These are phyloP conservation scores for Monilinia vaccinii-corymbosi DNA, from an alignment of 2,329 filamentous ascomycete genomes.

Conservation along the genomic window DNA sequence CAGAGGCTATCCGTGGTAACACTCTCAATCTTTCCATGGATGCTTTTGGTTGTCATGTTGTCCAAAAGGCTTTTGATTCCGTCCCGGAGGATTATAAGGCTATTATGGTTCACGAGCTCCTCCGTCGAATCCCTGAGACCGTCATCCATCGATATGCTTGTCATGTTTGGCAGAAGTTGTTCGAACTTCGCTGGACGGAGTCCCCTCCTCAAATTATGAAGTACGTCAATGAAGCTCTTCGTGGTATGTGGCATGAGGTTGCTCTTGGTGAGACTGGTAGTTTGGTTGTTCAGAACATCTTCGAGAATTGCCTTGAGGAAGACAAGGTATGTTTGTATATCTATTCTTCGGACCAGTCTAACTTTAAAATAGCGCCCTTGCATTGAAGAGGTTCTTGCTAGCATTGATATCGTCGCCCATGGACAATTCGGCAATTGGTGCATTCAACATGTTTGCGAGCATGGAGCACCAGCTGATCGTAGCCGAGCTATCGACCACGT, in stretches of 20 bases:
- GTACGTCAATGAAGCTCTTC: slow-evolving; percentile 89
- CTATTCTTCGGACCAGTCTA: slow-evolving; percentile 10
- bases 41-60: slow-evolving; percentile 94
- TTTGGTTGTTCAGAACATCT: slow-evolving; percentile 97
- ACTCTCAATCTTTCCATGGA: slow-evolving; percentile 96
- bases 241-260: slow-evolving; percentile 98
- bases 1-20: slow-evolving; percentile 86
- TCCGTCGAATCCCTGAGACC: slow-evolving; percentile 91
- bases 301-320: slow-evolving; percentile 97
- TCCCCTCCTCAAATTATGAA: slow-evolving; percentile 97
- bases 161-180: slow-evolving; percentile 99
- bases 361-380: slow-evolving; percentile 66
- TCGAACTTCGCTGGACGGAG: slow-evolving; percentile 92
- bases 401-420: slow-evolving; percentile 93
- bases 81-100: slow-evolving; percentile 97
- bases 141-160: slow-evolving; percentile 98
- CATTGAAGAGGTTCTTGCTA: slow-evolving; percentile 89
- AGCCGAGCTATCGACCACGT: slow-evolving; percentile 93
- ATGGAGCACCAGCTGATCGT: slow-evolving; percentile 83
- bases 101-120: slow-evolving; percentile 95
- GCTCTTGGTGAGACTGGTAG: slow-evolving; percentile 95
- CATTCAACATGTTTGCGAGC: slow-evolving; percentile 98
- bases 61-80: slow-evolving; percentile 97
- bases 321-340: slow-evolving; percentile 64
- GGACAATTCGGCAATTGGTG: slow-evolving; percentile 99